phyloP scores from a whole-genome alignment of 495 filamentous ascomycete species.

The Cryomyces antarcticus region DNA sequence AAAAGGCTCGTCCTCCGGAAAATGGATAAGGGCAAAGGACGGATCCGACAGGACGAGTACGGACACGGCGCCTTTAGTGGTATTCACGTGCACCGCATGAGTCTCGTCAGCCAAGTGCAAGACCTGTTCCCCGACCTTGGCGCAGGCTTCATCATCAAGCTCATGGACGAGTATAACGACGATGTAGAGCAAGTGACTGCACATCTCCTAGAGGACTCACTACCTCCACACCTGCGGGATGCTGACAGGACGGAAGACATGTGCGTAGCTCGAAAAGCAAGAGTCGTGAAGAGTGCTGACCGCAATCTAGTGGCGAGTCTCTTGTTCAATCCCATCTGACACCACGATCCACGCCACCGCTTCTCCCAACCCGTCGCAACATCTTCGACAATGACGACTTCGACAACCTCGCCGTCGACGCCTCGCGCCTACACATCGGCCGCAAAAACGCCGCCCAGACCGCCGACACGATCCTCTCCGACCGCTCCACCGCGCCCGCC shows the following conservation, averaged over 20 bases:
- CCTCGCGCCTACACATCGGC: conserved; percentile 53
- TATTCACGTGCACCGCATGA: conserved; percentile 63
- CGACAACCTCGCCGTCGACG: conserved; percentile 42
- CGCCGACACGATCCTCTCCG: conserved; percentile 39
- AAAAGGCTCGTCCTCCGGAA: conserved; percentile 26
- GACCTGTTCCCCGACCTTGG: conserved; percentile 87
- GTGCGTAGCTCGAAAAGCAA: conserved; percentile 19
- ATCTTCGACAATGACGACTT: conserved; percentile 66
- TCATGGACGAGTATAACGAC: conserved; percentile 61
- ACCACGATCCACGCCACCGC: conserved; percentile 23
- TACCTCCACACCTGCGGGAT: conserved; percentile 39
- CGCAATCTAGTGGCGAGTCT: conserved; percentile 11
- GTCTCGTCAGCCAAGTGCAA: conserved; percentile 66
- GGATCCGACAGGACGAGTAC: conserved; percentile 20
- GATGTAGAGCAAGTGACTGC: conserved; percentile 62
- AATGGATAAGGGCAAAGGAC: conserved; percentile 49
- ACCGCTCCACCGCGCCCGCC: conserved; percentile 31
- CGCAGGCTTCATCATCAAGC: conserved; percentile 54
- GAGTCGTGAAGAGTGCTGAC: neutral
- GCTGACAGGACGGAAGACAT: conserved; percentile 35
- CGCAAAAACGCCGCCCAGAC: conserved; percentile 40
- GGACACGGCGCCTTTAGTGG: conserved; percentile 24
- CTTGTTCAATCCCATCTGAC: conserved; percentile 14
- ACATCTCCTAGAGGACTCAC: conserved; percentile 64
- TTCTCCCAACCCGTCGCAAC: conserved; percentile 32